Conservation (phyloP, 2,329 filamentous ascomycete genomes). For the Scytalidium lignicola region DNA sequence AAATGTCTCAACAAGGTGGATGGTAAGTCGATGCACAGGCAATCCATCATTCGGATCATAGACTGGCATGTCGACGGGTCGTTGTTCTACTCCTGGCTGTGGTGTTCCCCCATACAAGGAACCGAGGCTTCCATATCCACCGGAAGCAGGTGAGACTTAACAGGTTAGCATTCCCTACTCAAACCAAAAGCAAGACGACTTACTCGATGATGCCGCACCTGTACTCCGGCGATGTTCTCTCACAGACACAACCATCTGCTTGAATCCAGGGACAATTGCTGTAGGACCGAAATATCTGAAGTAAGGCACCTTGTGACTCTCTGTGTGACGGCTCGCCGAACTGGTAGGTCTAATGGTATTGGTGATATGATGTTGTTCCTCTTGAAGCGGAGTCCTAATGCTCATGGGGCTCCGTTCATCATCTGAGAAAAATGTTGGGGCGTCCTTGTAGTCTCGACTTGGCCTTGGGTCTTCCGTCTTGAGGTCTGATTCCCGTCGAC, state of each 20-base stretch:
- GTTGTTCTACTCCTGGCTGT: conserved; percentile 16
- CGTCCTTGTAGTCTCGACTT: conserved; percentile 16
- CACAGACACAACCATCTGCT: conserved; percentile 83
- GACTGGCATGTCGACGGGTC: conserved; percentile 50
- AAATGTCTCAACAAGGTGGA: conserved; percentile 72
- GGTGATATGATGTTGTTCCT: neutral
- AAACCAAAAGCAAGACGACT: conserved; percentile 1
- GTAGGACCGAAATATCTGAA: conserved; percentile 89
- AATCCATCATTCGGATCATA: conserved; percentile 70
- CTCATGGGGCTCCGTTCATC: conserved; percentile 27
- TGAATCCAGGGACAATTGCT: conserved; percentile 86
- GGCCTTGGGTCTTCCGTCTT: neutral
- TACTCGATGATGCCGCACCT: conserved; percentile 20
- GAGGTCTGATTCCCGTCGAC: neutral
- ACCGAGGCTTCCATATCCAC: conserved; percentile 11
- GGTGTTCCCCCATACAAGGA: conserved; percentile 15
- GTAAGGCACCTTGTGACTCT: conserved; percentile 70
- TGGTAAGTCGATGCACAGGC: conserved; percentile 70
- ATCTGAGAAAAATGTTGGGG: conserved; percentile 18
- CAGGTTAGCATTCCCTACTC: neutral
- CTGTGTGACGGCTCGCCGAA: conserved; percentile 38
- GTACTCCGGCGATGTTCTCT: conserved; percentile 59
- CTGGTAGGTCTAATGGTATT: conserved; percentile 5
- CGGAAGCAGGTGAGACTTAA: conserved; percentile 22
- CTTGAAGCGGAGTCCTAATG: conserved; percentile 5